Conservation (phyloP, 768 basidiomycete genomes). For the Coprinopsis marcescibilis region DNA sequence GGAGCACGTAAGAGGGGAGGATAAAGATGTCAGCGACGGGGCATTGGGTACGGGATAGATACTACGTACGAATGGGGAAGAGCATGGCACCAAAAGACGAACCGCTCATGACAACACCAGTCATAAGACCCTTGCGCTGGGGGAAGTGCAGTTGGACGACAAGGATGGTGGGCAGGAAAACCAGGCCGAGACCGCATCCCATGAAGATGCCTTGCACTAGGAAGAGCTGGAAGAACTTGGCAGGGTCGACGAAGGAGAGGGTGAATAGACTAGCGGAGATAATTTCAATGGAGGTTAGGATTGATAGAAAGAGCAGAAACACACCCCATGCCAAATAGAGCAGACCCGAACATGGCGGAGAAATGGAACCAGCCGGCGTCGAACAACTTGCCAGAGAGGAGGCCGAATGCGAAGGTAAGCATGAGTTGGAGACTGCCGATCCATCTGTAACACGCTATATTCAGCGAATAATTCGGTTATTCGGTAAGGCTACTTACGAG, state of each 20-base stretch:
- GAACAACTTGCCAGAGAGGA: conserved; percentile 36
- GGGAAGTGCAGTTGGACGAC: conserved; percentile 43
- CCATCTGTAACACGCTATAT: conserved; percentile 27
- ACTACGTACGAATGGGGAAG: conserved; percentile 26
- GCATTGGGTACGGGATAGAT: no score
- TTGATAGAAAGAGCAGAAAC: conserved; percentile 12
- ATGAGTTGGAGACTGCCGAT: conserved; percentile 46
- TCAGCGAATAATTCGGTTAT: not conserved
- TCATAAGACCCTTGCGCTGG: conserved; percentile 31
- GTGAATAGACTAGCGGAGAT: conserved; percentile 36
- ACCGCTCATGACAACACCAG: conserved; percentile 37
- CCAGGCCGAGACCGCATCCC: conserved; percentile 43
- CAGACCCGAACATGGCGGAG: conserved; percentile 19
- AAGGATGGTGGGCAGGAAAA: conserved; percentile 44
- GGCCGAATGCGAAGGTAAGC: conserved; percentile 34
- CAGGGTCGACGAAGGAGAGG: conserved; percentile 32
- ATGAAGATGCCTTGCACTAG: conserved; percentile 51
- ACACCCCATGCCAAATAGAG: conserved; percentile 21
- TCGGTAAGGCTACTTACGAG: not conserved
- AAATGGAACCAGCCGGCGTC: conserved; percentile 42
- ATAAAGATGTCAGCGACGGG: no score
- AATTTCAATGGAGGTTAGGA: conserved; percentile 14
- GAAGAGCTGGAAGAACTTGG: conserved; percentile 38
- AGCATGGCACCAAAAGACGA: conserved; percentile 34
- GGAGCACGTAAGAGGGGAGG: not conserved